Evolutionary conservation across 2,329 filamentous ascomycete species (phyloP).

Genomic region (Calonectria leucothoes): DNA sequence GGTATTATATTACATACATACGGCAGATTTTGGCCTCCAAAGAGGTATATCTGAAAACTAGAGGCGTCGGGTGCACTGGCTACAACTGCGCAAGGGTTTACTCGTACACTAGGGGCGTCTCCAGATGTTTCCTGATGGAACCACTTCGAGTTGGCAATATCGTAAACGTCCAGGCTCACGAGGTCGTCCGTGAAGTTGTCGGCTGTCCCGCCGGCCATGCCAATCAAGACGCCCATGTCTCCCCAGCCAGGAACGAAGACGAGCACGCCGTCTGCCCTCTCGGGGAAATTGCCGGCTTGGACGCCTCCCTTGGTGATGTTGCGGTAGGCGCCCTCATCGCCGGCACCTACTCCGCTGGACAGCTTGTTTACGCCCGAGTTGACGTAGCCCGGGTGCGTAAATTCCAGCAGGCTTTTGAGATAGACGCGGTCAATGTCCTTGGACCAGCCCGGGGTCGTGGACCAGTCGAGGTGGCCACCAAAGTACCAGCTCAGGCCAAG

Average conservation of each 20-base stretch:
- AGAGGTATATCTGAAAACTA: constrained; percentile 83
- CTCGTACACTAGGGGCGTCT: constrained; percentile 61
- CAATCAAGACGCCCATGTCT: constrained; percentile 75
- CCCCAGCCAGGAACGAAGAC: constrained; percentile 83
- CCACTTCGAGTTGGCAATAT: constrained; percentile 70
- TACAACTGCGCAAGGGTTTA: constrained; percentile 71
- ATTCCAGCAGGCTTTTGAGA: constrained; percentile 79
- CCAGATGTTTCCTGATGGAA: constrained; percentile 69
- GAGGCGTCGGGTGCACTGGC: constrained; percentile 76
- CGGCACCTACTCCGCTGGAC: constrained; percentile 65
- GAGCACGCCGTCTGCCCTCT: constrained; percentile 78
- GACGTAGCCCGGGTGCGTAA: constrained; percentile 76
- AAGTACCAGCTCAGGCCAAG: constrained; percentile 83
- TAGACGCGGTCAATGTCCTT: constrained; percentile 73
- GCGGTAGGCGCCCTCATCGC: constrained; percentile 71
- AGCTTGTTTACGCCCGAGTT: constrained; percentile 73
- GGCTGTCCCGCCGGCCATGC: constrained; percentile 78
- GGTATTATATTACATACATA: constrained; percentile 53
- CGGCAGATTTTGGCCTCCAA: constrained; percentile 80
- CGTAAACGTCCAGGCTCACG: constrained; percentile 73
- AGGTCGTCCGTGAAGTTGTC: constrained; percentile 71
- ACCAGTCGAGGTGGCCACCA: constrained; percentile 77
- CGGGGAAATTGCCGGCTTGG: constrained; percentile 75
- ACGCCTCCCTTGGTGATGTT: constrained; percentile 81
- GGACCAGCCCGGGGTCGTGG: constrained; percentile 74